These are phyloP conservation scores for Cryphonectria japonica DNA, from an alignment of 2,329 filamentous ascomycete species.

Conservation along the genomic window DNA sequence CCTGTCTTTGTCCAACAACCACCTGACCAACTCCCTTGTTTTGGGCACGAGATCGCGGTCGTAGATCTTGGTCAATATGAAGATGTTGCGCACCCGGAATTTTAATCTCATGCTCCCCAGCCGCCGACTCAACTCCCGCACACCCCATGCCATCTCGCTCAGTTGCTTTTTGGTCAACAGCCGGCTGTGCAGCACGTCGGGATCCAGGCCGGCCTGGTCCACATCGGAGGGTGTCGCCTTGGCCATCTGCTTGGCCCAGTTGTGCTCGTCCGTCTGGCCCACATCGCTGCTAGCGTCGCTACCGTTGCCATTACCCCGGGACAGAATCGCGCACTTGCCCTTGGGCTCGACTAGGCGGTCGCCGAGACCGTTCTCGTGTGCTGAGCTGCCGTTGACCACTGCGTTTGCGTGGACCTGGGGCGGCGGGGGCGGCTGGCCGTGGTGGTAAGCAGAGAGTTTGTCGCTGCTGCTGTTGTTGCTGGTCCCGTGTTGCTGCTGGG, in stretches of 20 bases:
- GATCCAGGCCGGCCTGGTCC: conserved; percentile 32
- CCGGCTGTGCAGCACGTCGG: conserved; percentile 57
- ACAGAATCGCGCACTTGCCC: conserved; percentile 41
- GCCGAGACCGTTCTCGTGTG: conserved; percentile 32
- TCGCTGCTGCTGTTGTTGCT: too few species aligned
- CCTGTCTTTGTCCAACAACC: conserved; percentile 76
- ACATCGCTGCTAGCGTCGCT: conserved; percentile 44
- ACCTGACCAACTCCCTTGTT: conserved; percentile 76
- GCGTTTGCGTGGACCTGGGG: conserved; percentile 22
- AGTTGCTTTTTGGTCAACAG: conserved; percentile 93
- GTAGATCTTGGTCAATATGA: conserved; percentile 89
- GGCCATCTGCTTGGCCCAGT: conserved; percentile 55
- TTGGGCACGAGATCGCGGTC: conserved; percentile 79
- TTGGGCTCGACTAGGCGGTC: conserved; percentile 41
- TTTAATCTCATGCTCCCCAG: conserved; percentile 82
- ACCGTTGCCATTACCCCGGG: conserved; percentile 35
- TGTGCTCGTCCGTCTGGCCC: conserved; percentile 61
- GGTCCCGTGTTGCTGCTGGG: conserved; percentile 29
- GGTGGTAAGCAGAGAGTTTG: conserved; percentile 4
- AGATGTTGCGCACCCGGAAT: conserved; percentile 80
- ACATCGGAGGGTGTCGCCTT: conserved; percentile 44
- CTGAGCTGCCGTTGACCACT: conserved; percentile 35
- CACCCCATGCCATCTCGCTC: conserved; percentile 95
- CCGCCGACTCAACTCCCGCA: conserved; percentile 85
- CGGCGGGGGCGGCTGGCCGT: conserved; percentile 8